These are phyloP conservation scores for Hibiscus tridactylites DNA, from an alignment of 345 rosid species.

Conservation along the genomic window DNA sequence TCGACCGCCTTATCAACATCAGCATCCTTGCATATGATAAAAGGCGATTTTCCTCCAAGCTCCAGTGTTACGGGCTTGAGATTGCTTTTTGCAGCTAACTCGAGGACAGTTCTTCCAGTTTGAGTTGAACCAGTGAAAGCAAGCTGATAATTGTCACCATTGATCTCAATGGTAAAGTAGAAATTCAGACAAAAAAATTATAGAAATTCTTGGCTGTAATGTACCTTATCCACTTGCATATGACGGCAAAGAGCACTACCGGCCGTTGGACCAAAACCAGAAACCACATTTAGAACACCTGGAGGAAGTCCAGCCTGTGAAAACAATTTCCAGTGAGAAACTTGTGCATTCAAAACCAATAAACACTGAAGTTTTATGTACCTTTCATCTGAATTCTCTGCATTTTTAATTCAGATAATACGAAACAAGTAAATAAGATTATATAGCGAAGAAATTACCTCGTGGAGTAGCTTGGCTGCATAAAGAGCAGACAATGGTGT, in stretches of 20 bases:
- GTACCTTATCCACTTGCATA: constrained; percentile 71
- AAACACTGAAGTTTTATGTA: neutral
- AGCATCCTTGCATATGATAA: constrained; percentile 73
- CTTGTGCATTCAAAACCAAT: neutral
- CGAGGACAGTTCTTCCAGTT: constrained; percentile 44
- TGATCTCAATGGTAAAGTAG: neutral
- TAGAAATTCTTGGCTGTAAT: neutral
- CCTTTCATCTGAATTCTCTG: neutral
- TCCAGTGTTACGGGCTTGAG: constrained; percentile 64
- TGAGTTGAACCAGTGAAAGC: constrained; percentile 68
- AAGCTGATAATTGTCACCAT: constrained; percentile 31
- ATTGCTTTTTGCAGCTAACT: constrained; percentile 57
- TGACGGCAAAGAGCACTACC: constrained; percentile 65
- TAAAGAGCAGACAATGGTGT: constrained; percentile 61
- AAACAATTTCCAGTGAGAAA: neutral
- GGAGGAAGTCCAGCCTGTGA: constrained; percentile 64
- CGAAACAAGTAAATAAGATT: neutral
- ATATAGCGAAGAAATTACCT: constrained; percentile 26
- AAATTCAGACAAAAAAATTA: neutral
- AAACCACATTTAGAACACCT: constrained; percentile 57
- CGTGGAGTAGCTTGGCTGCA: constrained; percentile 45
- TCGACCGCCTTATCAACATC: constrained; percentile 62
- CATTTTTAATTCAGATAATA: neutral
- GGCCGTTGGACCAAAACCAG: constrained; percentile 60
- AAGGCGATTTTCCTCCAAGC: constrained; percentile 78